A percentile compares a stretch with the other conserved stretches of the same genome.
These are phyloP conservation scores for Terfezia claveryi DNA, from an alignment of 495 filamentous ascomycete species.

Conservation along the genomic window DNA sequence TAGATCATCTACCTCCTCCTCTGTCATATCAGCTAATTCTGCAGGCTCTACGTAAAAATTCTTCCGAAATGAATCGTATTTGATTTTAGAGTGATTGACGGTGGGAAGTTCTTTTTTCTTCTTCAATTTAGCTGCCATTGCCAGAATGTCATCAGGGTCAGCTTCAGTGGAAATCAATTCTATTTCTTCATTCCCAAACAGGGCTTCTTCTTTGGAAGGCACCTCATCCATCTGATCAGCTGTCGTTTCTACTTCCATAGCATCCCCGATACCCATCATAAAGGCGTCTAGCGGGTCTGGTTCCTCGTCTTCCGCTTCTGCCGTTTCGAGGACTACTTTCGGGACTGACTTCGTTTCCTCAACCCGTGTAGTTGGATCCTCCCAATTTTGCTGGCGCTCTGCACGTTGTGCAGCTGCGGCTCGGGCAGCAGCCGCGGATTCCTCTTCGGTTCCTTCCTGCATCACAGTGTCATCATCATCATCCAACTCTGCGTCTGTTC, in stretches of 20 bases:
- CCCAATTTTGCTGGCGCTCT: conserved; percentile 32
- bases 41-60: conserved; percentile 81
- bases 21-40: conserved; percentile 65
- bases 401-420: conserved; percentile 59
- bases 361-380: conserved; percentile 12
- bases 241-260: conserved; percentile 25
- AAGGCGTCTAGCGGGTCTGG: conserved; percentile 79
- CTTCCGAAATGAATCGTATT: conserved; percentile 72
- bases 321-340: conserved; percentile 15
- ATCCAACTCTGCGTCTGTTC: conserved; percentile 25
- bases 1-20: conserved; percentile 60
- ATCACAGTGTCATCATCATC: conserved; percentile 58
- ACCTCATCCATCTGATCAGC: conserved; percentile 47
- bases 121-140: conserved; percentile 61
- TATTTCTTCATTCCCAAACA: conserved; percentile 61
- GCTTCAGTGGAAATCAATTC: conserved; percentile 50
- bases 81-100: conserved; percentile 63
- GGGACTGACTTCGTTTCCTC: conserved; percentile 20
- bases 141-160: conserved; percentile 64
- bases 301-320: conserved; percentile 44
- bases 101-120: conserved; percentile 92
- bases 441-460: conserved; percentile 63
- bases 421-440: conserved; percentile 61
- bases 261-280: conserved; percentile 60
- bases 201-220: conserved; percentile 26